Conservation (phyloP, 1,284 basidiomycete species). For the Apiotrichum veenhuisii region DNA sequence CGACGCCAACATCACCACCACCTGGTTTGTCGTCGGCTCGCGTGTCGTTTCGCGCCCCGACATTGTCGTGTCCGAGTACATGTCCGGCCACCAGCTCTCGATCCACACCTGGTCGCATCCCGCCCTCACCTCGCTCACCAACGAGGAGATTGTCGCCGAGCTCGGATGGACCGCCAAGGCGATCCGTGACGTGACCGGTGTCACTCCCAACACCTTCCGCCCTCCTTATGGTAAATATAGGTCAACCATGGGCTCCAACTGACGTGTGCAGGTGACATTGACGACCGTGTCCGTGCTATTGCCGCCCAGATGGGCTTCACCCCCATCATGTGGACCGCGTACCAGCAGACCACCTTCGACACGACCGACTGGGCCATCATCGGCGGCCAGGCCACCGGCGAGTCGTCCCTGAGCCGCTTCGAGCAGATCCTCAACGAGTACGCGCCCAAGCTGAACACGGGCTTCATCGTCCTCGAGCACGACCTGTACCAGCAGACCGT, state of each 20-base stretch:
- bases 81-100: constrained; percentile 40
- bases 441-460: constrained; percentile 50
- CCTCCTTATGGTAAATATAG: constrained; percentile 64
- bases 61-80: constrained; percentile 30
- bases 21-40: constrained; percentile 51
- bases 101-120: constrained; percentile 56
- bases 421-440: constrained; percentile 48
- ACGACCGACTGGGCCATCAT: constrained; percentile 81
- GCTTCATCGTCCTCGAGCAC: constrained; percentile 86
- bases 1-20: constrained; percentile 52
- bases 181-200: constrained; percentile 75
- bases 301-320: constrained; percentile 46
- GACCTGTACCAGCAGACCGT: constrained; percentile 81
- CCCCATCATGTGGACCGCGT: constrained; percentile 47
- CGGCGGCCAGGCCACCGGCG: constrained; percentile 63
- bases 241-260: too few species aligned
- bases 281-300: constrained; percentile 25
- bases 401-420: constrained; percentile 55
- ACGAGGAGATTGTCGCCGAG: constrained; percentile 84
- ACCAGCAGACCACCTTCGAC: constrained; percentile 58
- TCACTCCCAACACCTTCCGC: constrained; percentile 70
- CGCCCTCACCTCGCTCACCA: constrained; percentile 70
- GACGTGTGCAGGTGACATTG: too few species aligned
- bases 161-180: constrained; percentile 86
- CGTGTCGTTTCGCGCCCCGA: constrained; percentile 21